phyloP scores from a whole-genome alignment of 257 asterid species.

The Catharanthus roseus region DNA sequence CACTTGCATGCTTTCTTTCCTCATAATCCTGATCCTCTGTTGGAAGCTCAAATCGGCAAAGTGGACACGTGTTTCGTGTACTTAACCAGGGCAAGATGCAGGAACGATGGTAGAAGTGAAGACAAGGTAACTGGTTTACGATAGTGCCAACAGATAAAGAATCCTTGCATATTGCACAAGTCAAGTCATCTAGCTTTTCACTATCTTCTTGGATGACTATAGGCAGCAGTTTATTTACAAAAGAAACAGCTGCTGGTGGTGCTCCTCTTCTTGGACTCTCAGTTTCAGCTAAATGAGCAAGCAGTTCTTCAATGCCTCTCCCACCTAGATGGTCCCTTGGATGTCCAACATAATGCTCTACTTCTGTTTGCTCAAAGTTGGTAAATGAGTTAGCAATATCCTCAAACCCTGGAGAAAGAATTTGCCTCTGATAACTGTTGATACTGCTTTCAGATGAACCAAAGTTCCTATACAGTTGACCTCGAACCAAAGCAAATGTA shows the following conservation, averaged over 20 bases:
- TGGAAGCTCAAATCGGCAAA: conserved; percentile 88
- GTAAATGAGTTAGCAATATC: conserved; percentile 28
- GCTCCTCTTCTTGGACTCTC: conserved; percentile 66
- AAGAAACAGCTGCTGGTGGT: conserved; percentile 70
- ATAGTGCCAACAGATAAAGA: conserved; percentile 44
- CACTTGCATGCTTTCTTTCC: conserved; percentile 38
- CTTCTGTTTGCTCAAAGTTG: conserved; percentile 31
- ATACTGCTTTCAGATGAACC: conserved; percentile 23
- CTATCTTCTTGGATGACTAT: conserved; percentile 41
- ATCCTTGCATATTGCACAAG: conserved; percentile 95
- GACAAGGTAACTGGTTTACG: conserved; percentile 80
- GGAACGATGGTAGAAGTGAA: conserved; percentile 68
- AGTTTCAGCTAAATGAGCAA: conserved; percentile 54
- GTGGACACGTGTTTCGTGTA: conserved; percentile 85
- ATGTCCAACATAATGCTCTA: conserved; percentile 29
- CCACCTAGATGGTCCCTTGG: conserved; percentile 44
- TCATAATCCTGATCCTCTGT: conserved; percentile 80
- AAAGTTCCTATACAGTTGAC: conserved; percentile 25
- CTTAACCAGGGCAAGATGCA: conserved; percentile 87
- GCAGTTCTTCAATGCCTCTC: conserved; percentile 49
- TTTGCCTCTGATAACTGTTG: conserved; percentile 27
- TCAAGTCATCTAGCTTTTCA: conserved; percentile 36
- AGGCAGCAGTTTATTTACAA: conserved; percentile 42
- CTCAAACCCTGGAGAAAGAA: conserved; percentile 34
- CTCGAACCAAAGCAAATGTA: conserved; percentile 23